Conservation (phyloP, 306 rosid genomes). For the Acmispon strigosus region DNA sequence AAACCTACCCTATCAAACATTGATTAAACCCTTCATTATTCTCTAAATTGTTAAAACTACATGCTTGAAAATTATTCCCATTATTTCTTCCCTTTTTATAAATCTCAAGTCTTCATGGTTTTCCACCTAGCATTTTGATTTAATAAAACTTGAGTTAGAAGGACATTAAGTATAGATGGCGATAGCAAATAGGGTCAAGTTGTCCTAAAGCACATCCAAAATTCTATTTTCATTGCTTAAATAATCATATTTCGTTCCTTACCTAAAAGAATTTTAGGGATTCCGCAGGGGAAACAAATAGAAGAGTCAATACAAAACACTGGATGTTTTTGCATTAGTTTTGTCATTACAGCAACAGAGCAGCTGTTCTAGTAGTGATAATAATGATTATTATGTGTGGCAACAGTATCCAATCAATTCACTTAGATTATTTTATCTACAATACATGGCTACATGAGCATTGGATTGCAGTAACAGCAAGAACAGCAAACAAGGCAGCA, state of each 20-base stretch:
- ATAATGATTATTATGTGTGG: not conserved
- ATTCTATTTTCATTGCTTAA: not conserved
- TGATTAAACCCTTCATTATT: no score
- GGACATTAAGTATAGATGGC: not conserved
- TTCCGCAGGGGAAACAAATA: not conserved
- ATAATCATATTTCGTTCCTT: not conserved
- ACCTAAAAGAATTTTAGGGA: not conserved
- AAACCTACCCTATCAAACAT: no score
- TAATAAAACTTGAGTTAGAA: not conserved
- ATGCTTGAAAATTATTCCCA: not conserved
- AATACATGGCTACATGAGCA: not conserved
- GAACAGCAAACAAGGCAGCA: conserved; percentile 2
- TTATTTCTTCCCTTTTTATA: not conserved
- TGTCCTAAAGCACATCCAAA: not conserved
- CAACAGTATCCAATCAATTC: not conserved
- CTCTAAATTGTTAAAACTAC: no score
- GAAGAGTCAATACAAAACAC: not conserved
- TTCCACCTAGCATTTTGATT: not conserved
- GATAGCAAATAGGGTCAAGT: not conserved
- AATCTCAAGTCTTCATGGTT: not conserved
- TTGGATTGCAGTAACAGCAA: not conserved
- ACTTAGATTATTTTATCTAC: not conserved
- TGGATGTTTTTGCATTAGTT: no score
- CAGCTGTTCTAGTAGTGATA: no score
- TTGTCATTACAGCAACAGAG: no score